These are phyloP conservation scores for Trichoderma sp. DNA, from an alignment of 2,329 filamentous ascomycete genomes.

Conservation along the genomic window DNA sequence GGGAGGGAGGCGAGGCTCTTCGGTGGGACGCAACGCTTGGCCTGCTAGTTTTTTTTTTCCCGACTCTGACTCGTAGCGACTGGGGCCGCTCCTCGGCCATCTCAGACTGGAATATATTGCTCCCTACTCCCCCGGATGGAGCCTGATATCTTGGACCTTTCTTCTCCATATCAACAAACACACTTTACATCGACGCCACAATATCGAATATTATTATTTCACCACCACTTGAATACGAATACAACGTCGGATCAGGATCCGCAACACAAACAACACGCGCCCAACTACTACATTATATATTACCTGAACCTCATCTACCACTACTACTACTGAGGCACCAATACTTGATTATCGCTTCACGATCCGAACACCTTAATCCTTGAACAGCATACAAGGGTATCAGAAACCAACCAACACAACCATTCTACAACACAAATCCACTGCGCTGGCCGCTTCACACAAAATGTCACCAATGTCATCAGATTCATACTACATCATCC, in stretches of 20 bases:
- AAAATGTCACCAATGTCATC: constrained; percentile 9
- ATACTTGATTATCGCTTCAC: not conserved
- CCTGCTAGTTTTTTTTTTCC: constrained; percentile 7
- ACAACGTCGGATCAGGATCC: constrained; percentile 23
- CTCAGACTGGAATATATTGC: constrained; percentile 14
- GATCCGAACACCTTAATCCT: not conserved
- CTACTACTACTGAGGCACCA: not conserved
- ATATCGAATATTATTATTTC: not conserved
- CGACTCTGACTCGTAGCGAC: constrained; percentile 23
- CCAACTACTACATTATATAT: not conserved
- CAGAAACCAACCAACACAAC: not conserved
- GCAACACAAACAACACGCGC: constrained; percentile 10
- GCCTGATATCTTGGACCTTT: not conserved
- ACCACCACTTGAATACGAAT: not conserved
- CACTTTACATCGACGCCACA: not conserved
- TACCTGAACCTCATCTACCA: not conserved
- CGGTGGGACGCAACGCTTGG: constrained; percentile 17
- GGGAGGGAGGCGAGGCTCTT: constrained; percentile 28
- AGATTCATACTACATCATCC: constrained; percentile 34
- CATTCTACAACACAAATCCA: not conserved
- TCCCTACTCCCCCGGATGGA: constrained; percentile 23
- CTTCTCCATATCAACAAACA: not conserved
- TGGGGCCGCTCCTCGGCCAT: constrained; percentile 21
- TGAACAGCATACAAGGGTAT: not conserved
- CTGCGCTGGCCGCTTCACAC: constrained; percentile 25